Conservation (phyloP, 2,329 filamentous ascomycete species). For the Davidsoniella neocaledoniae region DNA sequence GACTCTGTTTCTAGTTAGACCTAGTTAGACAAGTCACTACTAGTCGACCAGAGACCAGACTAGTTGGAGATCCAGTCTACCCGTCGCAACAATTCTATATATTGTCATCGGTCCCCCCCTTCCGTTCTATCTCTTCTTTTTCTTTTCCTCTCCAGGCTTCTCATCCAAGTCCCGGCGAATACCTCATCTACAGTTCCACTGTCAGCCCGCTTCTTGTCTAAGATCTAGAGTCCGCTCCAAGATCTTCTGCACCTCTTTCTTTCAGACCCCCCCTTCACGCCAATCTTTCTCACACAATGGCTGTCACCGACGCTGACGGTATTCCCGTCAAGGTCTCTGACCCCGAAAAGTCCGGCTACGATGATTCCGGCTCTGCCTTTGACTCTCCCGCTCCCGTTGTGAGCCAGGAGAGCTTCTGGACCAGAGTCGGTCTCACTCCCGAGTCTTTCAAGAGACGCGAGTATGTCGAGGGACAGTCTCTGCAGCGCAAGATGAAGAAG, state of each 20-base stretch:
- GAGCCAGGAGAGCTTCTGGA: constrained; percentile 20
- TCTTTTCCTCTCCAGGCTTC: constrained; percentile 9
- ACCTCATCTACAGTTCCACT: neutral
- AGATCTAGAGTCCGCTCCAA: neutral
- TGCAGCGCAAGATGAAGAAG: constrained; percentile 33
- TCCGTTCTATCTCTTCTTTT: neutral
- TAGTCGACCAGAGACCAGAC: too few species aligned
- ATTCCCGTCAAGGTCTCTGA: constrained; percentile 7
- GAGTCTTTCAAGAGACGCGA: constrained; percentile 23
- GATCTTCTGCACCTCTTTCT: neutral
- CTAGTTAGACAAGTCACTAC: too few species aligned
- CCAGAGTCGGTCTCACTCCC: constrained; percentile 23
- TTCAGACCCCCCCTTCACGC: neutral
- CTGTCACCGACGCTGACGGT: constrained; percentile 7
- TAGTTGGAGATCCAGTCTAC: neutral
- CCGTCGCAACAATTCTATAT: constrained; percentile 7
- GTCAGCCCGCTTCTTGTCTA: neutral
- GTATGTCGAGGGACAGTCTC: constrained; percentile 21
- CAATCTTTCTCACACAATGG: neutral
- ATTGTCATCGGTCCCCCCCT: constrained; percentile 4
- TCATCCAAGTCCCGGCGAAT: constrained; percentile 4
- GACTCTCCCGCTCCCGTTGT: neutral
- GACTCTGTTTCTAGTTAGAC: neutral
- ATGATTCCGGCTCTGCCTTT: constrained; percentile 9
- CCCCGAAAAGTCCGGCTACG: constrained; percentile 11